A percentile compares a stretch with the other conserved stretches of the same genome.
Evolutionary conservation across 129 eudicot species (phyloP).

Genomic region (Scalesia atractyloides): DNA sequence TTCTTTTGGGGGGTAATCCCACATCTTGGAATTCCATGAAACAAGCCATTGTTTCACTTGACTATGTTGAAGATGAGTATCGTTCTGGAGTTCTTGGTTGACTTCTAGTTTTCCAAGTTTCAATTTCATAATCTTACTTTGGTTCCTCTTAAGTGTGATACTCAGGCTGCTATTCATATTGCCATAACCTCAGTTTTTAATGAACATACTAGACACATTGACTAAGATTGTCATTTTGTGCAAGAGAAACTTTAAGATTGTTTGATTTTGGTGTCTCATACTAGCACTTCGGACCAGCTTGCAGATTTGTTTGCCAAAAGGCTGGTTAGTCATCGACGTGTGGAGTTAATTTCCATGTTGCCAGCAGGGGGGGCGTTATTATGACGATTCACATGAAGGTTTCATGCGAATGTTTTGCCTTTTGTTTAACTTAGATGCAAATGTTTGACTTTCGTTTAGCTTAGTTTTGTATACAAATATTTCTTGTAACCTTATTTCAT

Average conservation of each 20-base stretch:
- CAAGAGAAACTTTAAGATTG: neutral
- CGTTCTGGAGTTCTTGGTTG: neutral
- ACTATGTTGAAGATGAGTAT: neutral
- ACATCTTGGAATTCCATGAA: neutral
- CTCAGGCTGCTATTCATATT: neutral
- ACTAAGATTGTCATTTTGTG: neutral
- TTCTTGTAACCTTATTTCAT: too few relatives aligned
- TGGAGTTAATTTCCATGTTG: neutral
- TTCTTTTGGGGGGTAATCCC: neutral
- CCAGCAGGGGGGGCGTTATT: neutral
- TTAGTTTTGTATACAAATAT: too few relatives aligned
- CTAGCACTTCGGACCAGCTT: neutral
- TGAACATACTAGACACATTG: neutral
- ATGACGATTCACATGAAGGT: neutral
- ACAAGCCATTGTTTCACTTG: neutral
- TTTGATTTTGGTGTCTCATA: neutral
- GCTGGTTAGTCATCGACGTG: neutral
- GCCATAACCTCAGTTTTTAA: neutral
- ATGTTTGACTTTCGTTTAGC: too few relatives aligned
- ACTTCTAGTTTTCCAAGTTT: neutral
- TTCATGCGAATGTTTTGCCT: neutral
- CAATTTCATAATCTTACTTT: too few relatives aligned
- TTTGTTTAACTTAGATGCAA: too few relatives aligned
- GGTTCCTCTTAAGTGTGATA: neutral
- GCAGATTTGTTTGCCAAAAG: too few relatives aligned